Conservation (phyloP, 2,329 filamentous ascomycete genomes). For the Exserohilum turcica region DNA sequence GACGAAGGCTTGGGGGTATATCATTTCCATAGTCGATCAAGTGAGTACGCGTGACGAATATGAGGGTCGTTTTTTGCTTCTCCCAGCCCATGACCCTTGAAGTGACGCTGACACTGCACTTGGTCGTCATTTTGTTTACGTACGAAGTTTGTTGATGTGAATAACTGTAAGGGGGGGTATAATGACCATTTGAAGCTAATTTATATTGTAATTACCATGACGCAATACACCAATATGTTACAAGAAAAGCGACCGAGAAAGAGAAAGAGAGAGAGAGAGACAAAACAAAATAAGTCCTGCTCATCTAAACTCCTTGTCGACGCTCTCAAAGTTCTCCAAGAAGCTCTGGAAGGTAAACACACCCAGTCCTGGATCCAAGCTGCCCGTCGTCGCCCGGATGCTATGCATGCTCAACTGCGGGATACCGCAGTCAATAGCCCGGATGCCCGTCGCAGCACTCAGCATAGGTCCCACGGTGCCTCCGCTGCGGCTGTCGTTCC, state of each 20-base stretch:
- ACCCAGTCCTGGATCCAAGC: constrained; percentile 83
- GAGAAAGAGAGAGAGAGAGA: neutral
- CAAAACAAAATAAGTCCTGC: neutral
- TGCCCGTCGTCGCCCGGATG: constrained; percentile 85
- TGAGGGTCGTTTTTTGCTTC: neutral
- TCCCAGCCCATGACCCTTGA: neutral
- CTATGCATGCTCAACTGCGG: constrained; percentile 94
- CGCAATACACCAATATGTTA: neutral
- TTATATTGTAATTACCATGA: neutral
- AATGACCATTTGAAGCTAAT: neutral
- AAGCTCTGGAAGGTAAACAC: constrained; percentile 90
- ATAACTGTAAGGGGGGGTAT: neutral
- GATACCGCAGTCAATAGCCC: constrained; percentile 85
- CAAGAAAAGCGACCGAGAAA: neutral
- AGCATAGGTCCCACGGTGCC: constrained; percentile 96
- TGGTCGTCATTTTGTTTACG: no score
- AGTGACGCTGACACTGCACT: neutral
- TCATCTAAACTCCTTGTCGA: constrained; percentile 76
- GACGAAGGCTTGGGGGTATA: constrained; percentile 1
- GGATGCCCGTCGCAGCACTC: constrained; percentile 77
- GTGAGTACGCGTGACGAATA: neutral
- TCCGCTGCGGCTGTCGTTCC: constrained; percentile 86
- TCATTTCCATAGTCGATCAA: constrained; percentile 6
- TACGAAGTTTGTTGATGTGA: no score
- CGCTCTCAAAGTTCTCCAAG: constrained; percentile 80